These are phyloP conservation scores for Leptodermis oblonga DNA, from an alignment of 257 asterid genomes.

Conservation along the genomic window DNA sequence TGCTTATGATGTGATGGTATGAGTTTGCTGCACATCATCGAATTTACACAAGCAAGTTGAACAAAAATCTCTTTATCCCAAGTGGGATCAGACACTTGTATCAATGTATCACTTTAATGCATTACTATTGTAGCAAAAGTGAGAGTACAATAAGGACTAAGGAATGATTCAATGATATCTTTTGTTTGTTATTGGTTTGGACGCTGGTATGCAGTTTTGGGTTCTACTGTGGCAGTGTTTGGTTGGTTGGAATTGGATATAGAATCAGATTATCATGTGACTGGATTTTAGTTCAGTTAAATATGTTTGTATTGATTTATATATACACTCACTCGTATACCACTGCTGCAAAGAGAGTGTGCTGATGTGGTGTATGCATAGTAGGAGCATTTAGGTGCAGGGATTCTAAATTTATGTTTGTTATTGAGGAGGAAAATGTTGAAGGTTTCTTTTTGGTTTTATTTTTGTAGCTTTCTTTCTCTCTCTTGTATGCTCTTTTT, in stretches of 20 bases:
- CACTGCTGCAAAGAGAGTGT: too few relatives aligned
- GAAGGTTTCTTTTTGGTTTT: not conserved
- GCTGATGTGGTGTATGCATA: not conserved
- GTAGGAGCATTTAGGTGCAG: not conserved
- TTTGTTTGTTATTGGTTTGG: not conserved
- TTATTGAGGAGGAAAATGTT: not conserved
- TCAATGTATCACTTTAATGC: not conserved
- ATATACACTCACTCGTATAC: not conserved
- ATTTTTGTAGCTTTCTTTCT: not conserved
- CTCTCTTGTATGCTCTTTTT: not conserved
- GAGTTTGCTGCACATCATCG: not conserved
- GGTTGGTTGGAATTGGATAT: not conserved
- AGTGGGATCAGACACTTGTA: not conserved
- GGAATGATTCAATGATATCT: too few relatives aligned
- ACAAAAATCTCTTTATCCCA: not conserved
- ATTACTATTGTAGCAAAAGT: not conserved
- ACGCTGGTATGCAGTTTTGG: not conserved
- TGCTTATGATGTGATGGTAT: not conserved
- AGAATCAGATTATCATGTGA: not conserved
- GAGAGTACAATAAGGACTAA: not conserved
- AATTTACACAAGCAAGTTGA: slow-evolving; percentile 1
- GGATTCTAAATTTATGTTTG: not conserved
- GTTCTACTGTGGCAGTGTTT: not conserved
- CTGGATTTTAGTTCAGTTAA: not conserved
- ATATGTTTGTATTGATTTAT: not conserved